Evolutionary conservation across 305 asterid species (phyloP).

Genomic region (Fraxinus ornus): DNA sequence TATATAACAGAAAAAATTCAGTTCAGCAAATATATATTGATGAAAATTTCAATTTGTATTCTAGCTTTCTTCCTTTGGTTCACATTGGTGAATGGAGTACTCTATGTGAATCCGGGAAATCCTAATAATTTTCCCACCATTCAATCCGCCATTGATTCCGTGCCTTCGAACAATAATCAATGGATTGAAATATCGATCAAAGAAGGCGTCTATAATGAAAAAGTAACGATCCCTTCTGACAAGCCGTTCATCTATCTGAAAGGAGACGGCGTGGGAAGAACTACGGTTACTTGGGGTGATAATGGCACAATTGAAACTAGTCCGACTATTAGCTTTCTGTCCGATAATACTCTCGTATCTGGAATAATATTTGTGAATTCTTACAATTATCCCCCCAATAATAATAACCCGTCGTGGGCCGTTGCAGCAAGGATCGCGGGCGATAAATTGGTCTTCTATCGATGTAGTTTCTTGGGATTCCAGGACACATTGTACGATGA

Average conservation of each 20-base stretch:
- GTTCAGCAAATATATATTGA: background rate
- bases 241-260: conserved; percentile 49
- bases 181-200: conserved; percentile 45
- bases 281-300: conserved; percentile 40
- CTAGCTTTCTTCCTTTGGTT: conserved; percentile 4
- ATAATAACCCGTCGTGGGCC: conserved; percentile 33
- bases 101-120: conserved; percentile 37
- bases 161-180: conserved; percentile 31
- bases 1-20: background rate
- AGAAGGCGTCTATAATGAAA: conserved; percentile 54
- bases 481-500: conserved; percentile 75
- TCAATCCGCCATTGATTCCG: conserved; percentile 53
- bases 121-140: conserved; percentile 26
- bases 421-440: conserved; percentile 59
- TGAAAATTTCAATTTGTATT: background rate
- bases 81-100: conserved; percentile 8
- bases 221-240: conserved; percentile 42
- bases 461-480: conserved; percentile 50
- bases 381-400: conserved; percentile 52
- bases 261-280: conserved; percentile 40
- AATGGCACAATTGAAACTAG: conserved; percentile 23
- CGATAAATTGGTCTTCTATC: conserved; percentile 53
- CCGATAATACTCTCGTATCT: conserved; percentile 44
- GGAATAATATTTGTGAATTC: conserved; percentile 51
- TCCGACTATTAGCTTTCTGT: conserved; percentile 44